Base-by-base conservation (phyloP, 2,329 filamentous ascomycete genomes). In the Trichophyton mentagrophytes region DNA sequence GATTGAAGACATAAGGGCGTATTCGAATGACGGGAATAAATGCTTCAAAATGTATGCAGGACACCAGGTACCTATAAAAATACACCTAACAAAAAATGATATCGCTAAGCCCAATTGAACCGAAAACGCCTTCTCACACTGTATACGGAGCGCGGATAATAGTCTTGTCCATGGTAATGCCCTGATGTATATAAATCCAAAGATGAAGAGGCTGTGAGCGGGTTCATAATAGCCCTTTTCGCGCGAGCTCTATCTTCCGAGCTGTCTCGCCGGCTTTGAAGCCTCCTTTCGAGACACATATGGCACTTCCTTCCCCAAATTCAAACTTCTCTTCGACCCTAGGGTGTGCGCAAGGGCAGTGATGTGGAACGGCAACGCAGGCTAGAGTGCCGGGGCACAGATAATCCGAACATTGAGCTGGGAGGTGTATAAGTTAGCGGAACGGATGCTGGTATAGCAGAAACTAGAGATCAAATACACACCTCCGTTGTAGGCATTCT, bases 311-410 rank as follows among this genome's bases (percentile, higher is more conserved):
- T 58, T 79, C 77, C 9, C 73, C 75, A n/a, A 79, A 64, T 62
- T 79, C 89, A 64, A 90, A 82, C 70, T 93, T 93, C 66, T 92
- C 88, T 70, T 92, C 85, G 64, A 87, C 78, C 7, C 79, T 75
- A 1, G 87, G 85, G 77, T 87, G 95, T 1, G 90, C 81, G 76
- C 93, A 99, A 30, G 93, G 93, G 74, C 93, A 99, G 76, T 99
- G 93, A 73, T 97, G 92, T 1, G 93, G 91, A 77, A 95, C 93
- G 72, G 95, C 87, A 5, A 99, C 93, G 77, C 93, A 99, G 40
- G 91, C 88, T 63, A 99, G 82, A 0, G 93, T 97, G 65, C 90
- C 89, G 1, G 93, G 91, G 72, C 93, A 99, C 60, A 99, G 85
- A 72, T 96, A 99, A 67, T 92, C 91, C 69, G 89, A 84, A 79